phyloP scores from a whole-genome alignment of 495 filamentous ascomycete species.

The Xylaria longipes region DNA sequence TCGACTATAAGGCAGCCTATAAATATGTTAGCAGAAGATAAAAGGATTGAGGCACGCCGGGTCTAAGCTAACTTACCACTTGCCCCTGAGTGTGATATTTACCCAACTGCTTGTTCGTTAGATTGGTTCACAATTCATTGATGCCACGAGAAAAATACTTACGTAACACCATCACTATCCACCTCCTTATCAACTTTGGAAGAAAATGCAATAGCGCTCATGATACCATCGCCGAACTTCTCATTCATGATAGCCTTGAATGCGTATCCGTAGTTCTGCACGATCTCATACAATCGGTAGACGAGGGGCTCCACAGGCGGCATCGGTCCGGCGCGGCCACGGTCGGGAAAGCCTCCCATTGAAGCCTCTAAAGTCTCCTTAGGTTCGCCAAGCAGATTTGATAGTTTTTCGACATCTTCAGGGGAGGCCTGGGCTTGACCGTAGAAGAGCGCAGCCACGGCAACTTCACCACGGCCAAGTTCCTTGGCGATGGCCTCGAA shows the following conservation, averaged over 20 bases:
- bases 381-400: constrained; percentile 68
- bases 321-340: constrained; percentile 87
- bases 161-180: constrained; percentile 71
- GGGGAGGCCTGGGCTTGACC: constrained; percentile 82
- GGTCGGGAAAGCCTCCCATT: constrained; percentile 77
- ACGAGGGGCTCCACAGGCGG: constrained; percentile 93
- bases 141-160: constrained; percentile 12
- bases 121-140: background rate
- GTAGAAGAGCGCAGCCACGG: constrained; percentile 92
- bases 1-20: constrained; percentile 68
- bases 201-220: constrained; percentile 94
- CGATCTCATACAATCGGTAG: constrained; percentile 93
- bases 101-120: constrained; percentile 66
- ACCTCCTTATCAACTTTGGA: constrained; percentile 97
- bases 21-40: constrained; percentile 26
- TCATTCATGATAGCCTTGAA: constrained; percentile 98
- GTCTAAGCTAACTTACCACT: constrained; percentile 70
- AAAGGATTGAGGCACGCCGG: constrained; percentile 29
- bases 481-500: constrained; percentile 81
- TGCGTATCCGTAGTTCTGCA: constrained; percentile 97
- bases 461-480: constrained; percentile 87
- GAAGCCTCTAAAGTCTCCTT: constrained; percentile 63
- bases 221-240: constrained; percentile 99
- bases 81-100: constrained; percentile 88
- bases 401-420: constrained; percentile 78